These are phyloP conservation scores for Aureobasidium sp. DNA, from an alignment of 2,329 filamentous ascomycete species.

Conservation along the genomic window DNA sequence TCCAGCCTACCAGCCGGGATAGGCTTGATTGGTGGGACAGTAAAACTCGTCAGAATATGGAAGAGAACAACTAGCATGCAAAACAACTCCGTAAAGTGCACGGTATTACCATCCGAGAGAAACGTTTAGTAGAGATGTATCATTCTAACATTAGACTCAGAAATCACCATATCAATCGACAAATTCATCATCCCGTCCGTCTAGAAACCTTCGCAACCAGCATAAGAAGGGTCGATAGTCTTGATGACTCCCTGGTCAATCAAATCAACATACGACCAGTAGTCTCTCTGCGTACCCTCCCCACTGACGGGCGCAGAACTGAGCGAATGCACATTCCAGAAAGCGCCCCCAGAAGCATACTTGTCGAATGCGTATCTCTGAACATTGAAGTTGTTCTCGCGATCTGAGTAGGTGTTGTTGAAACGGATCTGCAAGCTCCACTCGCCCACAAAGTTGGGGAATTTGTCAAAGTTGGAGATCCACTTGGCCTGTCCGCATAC, in stretches of 20 bases:
- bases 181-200: too few species aligned
- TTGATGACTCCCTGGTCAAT: neutral
- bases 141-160: too few species aligned
- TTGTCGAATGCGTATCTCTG: slow-evolving; percentile 26
- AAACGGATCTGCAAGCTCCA: slow-evolving; percentile 26
- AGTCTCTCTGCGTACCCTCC: neutral
- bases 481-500: slow-evolving; percentile 21
- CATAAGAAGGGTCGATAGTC: too few species aligned
- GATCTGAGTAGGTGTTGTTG: slow-evolving; percentile 25
- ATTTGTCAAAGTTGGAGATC: slow-evolving; percentile 19
- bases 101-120: too few species aligned
- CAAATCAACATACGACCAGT: neutral
- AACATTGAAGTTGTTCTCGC: slow-evolving; percentile 24
- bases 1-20: too few species aligned
- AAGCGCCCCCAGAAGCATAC: slow-evolving; percentile 24
- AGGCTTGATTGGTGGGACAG: too few species aligned
- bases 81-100: too few species aligned
- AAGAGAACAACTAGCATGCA: too few species aligned
- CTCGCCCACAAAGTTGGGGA: slow-evolving; percentile 29
- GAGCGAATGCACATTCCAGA: slow-evolving; percentile 17
- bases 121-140: too few species aligned
- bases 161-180: too few species aligned
- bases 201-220: too few species aligned
- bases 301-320: neutral
- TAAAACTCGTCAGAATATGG: too few species aligned